Base-by-base conservation (phyloP, 257 asterid species). In the Ligustrum vulgare region DNA sequence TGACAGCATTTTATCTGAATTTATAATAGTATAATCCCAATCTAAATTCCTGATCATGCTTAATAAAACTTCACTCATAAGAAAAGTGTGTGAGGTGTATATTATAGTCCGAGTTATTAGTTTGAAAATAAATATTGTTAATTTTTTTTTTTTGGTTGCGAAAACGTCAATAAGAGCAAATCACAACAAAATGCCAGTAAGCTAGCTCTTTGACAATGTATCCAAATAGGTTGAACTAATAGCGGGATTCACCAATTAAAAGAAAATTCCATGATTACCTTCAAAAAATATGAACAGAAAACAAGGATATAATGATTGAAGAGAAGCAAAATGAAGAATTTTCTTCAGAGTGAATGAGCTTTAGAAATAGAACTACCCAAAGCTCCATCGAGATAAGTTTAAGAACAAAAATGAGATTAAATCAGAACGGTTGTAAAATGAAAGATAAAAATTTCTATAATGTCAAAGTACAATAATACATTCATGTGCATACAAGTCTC, bases 181-280 rank as follows among this genome's bases (percentile, higher is more conserved):
- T 37, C 9, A 37, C 11, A 39, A 13, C 13, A 39, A 3, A 34
- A 34, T 4, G 36, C 5, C 36, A 39, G 11, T 39, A 39, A 39
- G 11, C 13, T 39, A 39, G 11, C 13, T 39, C 45, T 39, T 39
- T 39, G 45, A 9, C 45, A 39, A 39, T 39, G 45, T 9, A 39
- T 39, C 45, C 45, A 39, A 39, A 9, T 39, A 39, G 45, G 13
- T 39, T 39, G 45, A 39, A 39, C 3, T 39, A 39, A 39, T 39
- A 39, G 45, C 8, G 45, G 45, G 45, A 39, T 8, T 39, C 13
- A 28, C 1, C 45, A 39, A 39, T 36, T 36, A 36, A 87, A 96
- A 11, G 60, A 49, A 49, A 49, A 49, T 18, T 16, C 23, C 60
- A 49, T 18, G 60, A 18, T 49, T 18, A 49, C 60, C 22, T 18